Percentiles rank a stretch among this genome's conserved stretches.
Conservation (phyloP, 371 early-diverging fungal genomes). For the Nematocida ironsii region DNA sequence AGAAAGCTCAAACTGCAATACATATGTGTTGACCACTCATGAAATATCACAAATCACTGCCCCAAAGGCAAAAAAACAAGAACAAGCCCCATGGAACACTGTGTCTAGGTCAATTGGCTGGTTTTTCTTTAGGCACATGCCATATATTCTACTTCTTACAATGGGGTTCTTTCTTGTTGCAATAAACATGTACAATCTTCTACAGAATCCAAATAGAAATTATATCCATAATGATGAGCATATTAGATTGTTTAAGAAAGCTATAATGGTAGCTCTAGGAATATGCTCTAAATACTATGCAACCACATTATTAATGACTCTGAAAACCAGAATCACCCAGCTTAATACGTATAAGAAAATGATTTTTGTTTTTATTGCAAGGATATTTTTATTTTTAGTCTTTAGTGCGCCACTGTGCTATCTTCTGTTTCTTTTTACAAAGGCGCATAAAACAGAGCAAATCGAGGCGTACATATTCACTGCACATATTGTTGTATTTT, state of each 20-base stretch:
- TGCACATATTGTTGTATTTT: neutral
- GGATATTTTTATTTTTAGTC: neutral
- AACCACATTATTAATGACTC: neutral
- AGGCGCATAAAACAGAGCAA: too few species aligned
- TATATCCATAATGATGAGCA: neutral
- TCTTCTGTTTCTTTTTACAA: neutral
- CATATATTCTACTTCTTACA: neutral
- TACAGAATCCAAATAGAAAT: neutral
- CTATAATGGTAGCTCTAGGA: neutral
- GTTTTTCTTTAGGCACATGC: conserved; percentile 4
- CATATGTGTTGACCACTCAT: neutral
- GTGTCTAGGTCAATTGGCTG: neutral
- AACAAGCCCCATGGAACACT: neutral
- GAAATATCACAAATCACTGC: neutral
- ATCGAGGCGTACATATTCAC: neutral
- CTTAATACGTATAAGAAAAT: neutral
- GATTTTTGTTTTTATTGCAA: neutral
- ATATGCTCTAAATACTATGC: neutral
- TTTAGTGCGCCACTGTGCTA: neutral
- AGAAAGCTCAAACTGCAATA: neutral
- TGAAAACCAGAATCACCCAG: neutral
- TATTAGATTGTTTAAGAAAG: neutral
- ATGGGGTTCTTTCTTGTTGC: conserved; percentile 1
- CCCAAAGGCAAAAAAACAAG: neutral
- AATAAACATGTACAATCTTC: neutral